phyloP scores from a whole-genome alignment of 2,329 filamentous ascomycete genomes.

The Epichloe sibirici region DNA sequence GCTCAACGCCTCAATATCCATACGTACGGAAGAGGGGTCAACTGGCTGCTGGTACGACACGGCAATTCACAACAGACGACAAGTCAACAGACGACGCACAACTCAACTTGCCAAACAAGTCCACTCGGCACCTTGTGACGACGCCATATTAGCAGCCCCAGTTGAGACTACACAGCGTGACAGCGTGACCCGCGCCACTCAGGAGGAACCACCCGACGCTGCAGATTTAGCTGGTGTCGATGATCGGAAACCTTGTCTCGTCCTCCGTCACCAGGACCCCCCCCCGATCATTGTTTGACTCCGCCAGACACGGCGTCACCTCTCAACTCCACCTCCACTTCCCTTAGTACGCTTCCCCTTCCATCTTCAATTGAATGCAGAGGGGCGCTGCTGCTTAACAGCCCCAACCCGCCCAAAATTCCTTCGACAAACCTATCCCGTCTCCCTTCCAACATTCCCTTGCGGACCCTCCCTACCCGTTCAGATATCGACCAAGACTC shows the following conservation, averaged over 20 bases:
- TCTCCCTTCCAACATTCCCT: constrained; percentile 74
- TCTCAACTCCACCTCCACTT: constrained; percentile 10
- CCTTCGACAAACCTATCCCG: constrained; percentile 55
- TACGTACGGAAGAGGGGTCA: too few species aligned
- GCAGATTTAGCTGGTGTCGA: constrained; percentile 3
- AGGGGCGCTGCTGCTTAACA: constrained; percentile 64
- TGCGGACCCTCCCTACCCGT: constrained; percentile 54
- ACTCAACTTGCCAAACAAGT: not conserved
- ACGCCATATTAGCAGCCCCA: constrained; percentile 1
- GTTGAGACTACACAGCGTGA: too few species aligned
- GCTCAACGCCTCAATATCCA: not conserved
- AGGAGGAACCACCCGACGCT: constrained; percentile 2
- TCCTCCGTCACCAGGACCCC: constrained; percentile 18
- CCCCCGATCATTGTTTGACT: constrained; percentile 13
- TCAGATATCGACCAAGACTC: constrained; percentile 26
- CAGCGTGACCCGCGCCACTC: not conserved
- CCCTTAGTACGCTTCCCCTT: constrained; percentile 22
- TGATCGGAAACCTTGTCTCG: constrained; percentile 11
- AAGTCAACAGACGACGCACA: not conserved
- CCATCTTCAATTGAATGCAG: constrained; percentile 31
- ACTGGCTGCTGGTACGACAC: not conserved
- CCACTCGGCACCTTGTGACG: constrained; percentile 2
- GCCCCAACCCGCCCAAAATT: constrained; percentile 78
- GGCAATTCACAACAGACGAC: not conserved
- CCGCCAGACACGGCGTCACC: constrained; percentile 12